phyloP scores from a whole-genome alignment of 108 stramenopile species.

The Skeletonema marinoi region DNA sequence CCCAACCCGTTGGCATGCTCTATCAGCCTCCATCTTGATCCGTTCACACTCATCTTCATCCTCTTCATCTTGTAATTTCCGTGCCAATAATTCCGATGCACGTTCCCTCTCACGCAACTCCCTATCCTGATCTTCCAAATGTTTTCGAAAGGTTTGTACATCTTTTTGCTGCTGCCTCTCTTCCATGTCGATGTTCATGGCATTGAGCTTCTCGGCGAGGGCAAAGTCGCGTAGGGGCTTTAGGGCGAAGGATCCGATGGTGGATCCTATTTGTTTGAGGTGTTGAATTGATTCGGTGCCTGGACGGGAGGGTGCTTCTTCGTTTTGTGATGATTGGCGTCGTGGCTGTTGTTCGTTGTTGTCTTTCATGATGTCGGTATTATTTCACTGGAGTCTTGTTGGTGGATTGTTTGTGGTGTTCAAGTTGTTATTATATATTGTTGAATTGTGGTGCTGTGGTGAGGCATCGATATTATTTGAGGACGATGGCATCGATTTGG shows the following conservation, averaged over 20 bases:
- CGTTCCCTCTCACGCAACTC: slow-evolving; percentile 5
- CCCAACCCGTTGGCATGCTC: slow-evolving; percentile 26
- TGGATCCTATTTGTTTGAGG: slow-evolving; percentile 20
- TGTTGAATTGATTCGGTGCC: slow-evolving; percentile 38
- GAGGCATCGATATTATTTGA: too few species aligned
- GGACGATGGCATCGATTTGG: too few species aligned
- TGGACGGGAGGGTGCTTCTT: slow-evolving; percentile 4
- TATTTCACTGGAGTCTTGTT: neutral
- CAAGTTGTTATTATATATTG: too few species aligned
- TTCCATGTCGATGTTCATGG: slow-evolving; percentile 61
- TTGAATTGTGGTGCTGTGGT: too few species aligned
- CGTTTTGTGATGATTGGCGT: neutral
- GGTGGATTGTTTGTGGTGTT: neutral
- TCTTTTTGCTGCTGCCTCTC: slow-evolving; percentile 45
- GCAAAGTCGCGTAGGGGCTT: slow-evolving; percentile 50
- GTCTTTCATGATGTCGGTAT: too few species aligned
- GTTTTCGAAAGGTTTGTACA: neutral
- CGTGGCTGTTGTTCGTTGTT: too few species aligned
- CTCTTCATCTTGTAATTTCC: slow-evolving; percentile 10
- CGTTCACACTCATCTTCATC: slow-evolving; percentile 54
- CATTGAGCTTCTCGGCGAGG: slow-evolving; percentile 61
- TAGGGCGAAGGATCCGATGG: slow-evolving; percentile 28
- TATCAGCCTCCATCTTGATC: slow-evolving; percentile 42
- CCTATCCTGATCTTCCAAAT: slow-evolving; percentile 13
- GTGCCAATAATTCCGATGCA: slow-evolving; percentile 1